phyloP scores from a whole-genome alignment of 495 filamentous ascomycete genomes.

The Neurospora sublineolata region DNA sequence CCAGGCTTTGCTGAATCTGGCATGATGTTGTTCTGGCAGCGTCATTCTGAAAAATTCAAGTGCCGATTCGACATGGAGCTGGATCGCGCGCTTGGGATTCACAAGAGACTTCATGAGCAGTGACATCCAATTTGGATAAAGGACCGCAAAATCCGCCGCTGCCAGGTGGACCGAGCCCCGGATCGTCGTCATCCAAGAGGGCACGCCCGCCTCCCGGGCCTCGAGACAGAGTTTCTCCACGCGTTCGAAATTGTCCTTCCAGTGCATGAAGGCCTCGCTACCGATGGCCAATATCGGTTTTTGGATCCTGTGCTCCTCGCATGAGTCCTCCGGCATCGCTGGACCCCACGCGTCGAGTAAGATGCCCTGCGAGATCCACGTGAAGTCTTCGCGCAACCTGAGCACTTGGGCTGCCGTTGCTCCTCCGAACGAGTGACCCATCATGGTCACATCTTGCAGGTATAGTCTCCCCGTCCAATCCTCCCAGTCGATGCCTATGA shows the following conservation, averaged over 20 bases:
- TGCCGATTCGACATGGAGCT: conserved; percentile 44
- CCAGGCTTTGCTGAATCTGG: conserved; percentile 22
- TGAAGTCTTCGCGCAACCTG: conserved; percentile 34
- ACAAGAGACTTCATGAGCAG: conserved; percentile 46
- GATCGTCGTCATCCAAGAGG: conserved; percentile 48
- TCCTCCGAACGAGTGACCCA: conserved; percentile 58
- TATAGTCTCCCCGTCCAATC: conserved; percentile 29
- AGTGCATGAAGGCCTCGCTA: conserved; percentile 51
- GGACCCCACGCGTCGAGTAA: conserved; percentile 49
- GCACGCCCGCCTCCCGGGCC: conserved; percentile 33
- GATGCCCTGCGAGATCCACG: conserved; percentile 44
- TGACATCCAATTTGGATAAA: conserved; percentile 45
- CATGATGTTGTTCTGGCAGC: conserved; percentile 23
- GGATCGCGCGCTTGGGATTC: conserved; percentile 42
- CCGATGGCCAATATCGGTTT: conserved; percentile 46
- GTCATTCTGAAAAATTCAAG: conserved; percentile 40
- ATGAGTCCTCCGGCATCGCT: conserved; percentile 21
- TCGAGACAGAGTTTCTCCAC: conserved; percentile 40
- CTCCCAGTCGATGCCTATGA: conserved; percentile 26
- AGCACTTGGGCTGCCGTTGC: conserved; percentile 51
- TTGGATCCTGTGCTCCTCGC: conserved; percentile 31
- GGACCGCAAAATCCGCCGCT: conserved; percentile 47
- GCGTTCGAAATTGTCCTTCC: conserved; percentile 43
- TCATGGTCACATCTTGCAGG: conserved; percentile 45
- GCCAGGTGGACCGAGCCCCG: conserved; percentile 46